Evolutionary conservation across 805 yeast species (phyloP).

Genomic region (Candida montana): DNA sequence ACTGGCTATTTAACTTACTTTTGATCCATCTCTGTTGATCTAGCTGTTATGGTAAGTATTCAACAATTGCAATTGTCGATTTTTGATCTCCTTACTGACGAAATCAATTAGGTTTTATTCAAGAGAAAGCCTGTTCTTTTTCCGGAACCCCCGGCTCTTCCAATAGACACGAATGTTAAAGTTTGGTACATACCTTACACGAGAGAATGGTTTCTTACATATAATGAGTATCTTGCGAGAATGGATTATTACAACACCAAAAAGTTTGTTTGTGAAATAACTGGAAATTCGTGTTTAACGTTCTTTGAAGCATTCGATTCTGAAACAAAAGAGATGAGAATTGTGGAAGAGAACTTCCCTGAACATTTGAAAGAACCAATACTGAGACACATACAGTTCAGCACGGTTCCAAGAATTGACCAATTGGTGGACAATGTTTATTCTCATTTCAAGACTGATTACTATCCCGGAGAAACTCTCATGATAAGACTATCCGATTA

Average conservation of each 20-base stretch:
- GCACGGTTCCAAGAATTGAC: constrained; percentile 76
- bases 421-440: constrained; percentile 85
- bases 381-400: constrained; percentile 78
- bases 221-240: constrained; percentile 68
- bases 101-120: constrained; percentile 75
- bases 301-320: constrained; percentile 83
- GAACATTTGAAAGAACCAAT: constrained; percentile 90
- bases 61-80: too few relatives aligned
- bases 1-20: too few relatives aligned
- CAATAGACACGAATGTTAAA: constrained; percentile 48
- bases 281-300: constrained; percentile 88
- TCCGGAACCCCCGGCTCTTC: constrained; percentile 52
- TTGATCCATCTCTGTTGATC: background rate
- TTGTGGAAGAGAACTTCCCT: constrained; percentile 80
- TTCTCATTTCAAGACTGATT: constrained; percentile 68
- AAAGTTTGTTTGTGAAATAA: constrained; percentile 91
- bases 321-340: constrained; percentile 57
- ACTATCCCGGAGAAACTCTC: constrained; percentile 87
- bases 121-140: constrained; percentile 66
- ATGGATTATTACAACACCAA: constrained; percentile 68
- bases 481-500: constrained; percentile 40
- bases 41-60: background rate
- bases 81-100: too few relatives aligned
- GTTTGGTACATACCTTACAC: constrained; percentile 85
- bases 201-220: constrained; percentile 78